Percentiles rank a stretch among this genome's conserved stretches.
These are phyloP conservation scores for Claviceps pazoutovae DNA, from an alignment of 2,329 filamentous ascomycete species.

Conservation along the genomic window DNA sequence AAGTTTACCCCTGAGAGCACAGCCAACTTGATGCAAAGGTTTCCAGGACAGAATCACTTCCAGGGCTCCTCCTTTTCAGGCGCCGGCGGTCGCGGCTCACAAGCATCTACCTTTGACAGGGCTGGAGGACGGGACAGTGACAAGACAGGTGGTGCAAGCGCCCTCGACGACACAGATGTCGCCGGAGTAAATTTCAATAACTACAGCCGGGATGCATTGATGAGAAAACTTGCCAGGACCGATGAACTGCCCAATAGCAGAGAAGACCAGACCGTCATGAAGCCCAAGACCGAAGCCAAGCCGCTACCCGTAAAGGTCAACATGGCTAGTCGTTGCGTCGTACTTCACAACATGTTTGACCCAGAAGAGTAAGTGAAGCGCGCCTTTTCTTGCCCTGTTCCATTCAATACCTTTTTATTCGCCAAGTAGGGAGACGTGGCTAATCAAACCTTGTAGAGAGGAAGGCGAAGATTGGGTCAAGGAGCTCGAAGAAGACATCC, in stretches of 20 bases:
- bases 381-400: neutral
- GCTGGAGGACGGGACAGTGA: slow-evolving; percentile 79
- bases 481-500: slow-evolving; percentile 87
- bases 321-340: slow-evolving; percentile 84
- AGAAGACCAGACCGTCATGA: slow-evolving; percentile 57
- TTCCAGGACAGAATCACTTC: slow-evolving; percentile 69
- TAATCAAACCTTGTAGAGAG: slow-evolving; percentile 42
- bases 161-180: slow-evolving; percentile 93
- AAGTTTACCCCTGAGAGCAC: slow-evolving; percentile 98
- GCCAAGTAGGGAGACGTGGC: slow-evolving; percentile 17
- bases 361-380: slow-evolving; percentile 60
- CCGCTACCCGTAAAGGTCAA: slow-evolving; percentile 74
- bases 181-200: slow-evolving; percentile 99
- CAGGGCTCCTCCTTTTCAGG: slow-evolving; percentile 89
- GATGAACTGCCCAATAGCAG: slow-evolving; percentile 59
- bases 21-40: slow-evolving; percentile 80
- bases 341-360: slow-evolving; percentile 93
- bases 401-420: neutral
- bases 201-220: slow-evolving; percentile 94
- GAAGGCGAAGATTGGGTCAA: slow-evolving; percentile 80
- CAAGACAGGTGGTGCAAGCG: slow-evolving; percentile 82
- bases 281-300: slow-evolving; percentile 67
- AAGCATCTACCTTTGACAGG: slow-evolving; percentile 81
- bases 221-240: slow-evolving; percentile 94
- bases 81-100: slow-evolving; percentile 71